phyloP scores from a whole-genome alignment of 495 filamentous ascomycete genomes.

The Mytilinidion resinicola region DNA sequence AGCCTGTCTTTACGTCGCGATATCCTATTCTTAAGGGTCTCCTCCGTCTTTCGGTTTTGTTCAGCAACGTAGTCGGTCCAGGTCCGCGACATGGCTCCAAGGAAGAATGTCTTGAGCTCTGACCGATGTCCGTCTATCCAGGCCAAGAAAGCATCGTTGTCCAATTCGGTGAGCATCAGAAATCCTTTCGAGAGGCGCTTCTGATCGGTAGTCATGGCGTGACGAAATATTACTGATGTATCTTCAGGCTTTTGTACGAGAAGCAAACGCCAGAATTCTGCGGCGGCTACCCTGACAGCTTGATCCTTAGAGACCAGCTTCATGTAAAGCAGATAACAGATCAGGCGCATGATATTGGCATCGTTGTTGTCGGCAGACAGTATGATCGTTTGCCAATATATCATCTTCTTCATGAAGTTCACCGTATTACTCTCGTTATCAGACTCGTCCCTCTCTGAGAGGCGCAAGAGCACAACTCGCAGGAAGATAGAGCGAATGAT shows the following conservation, averaged over 20 bases:
- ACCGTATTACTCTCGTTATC: slow-evolving; percentile 54
- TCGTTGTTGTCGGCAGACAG: slow-evolving; percentile 70
- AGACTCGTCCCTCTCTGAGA: slow-evolving; percentile 73
- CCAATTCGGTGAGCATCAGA: slow-evolving; percentile 73
- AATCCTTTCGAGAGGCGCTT: slow-evolving; percentile 69
- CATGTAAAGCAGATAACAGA: slow-evolving; percentile 86
- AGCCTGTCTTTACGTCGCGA: slow-evolving; percentile 74
- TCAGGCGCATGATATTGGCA: slow-evolving; percentile 66
- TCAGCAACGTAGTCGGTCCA: slow-evolving; percentile 80
- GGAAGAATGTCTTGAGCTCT: slow-evolving; percentile 75
- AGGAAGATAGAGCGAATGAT: slow-evolving; percentile 71
- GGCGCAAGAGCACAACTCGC: slow-evolving; percentile 64
- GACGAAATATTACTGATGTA: slow-evolving; percentile 60
- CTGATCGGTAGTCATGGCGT: slow-evolving; percentile 63
- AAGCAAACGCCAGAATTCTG: slow-evolving; percentile 80
- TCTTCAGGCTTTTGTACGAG: slow-evolving; percentile 91
- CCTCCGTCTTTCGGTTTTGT: slow-evolving; percentile 71
- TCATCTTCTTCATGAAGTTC: slow-evolving; percentile 69
- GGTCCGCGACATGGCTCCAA: slow-evolving; percentile 63
- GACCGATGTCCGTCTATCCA: slow-evolving; percentile 85
- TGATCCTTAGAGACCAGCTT: slow-evolving; percentile 62
- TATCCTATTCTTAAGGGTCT: slow-evolving; percentile 60
- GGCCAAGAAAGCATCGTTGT: slow-evolving; percentile 74
- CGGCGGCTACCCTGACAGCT: slow-evolving; percentile 66
- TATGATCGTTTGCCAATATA: slow-evolving; percentile 92